phyloP scores from a whole-genome alignment of 352 stramenopile genomes.

The Pythium monospermum region DNA sequence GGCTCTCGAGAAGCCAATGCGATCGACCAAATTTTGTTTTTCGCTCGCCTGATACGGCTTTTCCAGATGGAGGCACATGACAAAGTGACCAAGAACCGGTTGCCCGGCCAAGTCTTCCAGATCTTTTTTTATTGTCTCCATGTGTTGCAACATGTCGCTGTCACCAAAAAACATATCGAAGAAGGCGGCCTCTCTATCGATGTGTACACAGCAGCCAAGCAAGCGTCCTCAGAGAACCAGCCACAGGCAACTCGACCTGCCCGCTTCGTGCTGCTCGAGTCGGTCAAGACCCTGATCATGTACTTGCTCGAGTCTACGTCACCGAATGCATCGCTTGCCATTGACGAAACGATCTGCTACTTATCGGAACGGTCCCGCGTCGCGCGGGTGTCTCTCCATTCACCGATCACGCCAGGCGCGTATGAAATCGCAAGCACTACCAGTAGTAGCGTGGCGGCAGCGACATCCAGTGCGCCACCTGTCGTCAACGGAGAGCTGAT shows the following conservation, averaged over 20 bases:
- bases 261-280: conserved; percentile 35
- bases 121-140: conserved; percentile 33
- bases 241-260: neutral
- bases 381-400: conserved; percentile 28
- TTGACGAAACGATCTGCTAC: conserved; percentile 18
- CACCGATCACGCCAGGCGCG: conserved; percentile 20
- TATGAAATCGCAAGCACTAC: too few relatives aligned
- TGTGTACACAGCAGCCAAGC: conserved; percentile 13
- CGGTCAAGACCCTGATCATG: conserved; percentile 30
- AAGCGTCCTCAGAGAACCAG: neutral
- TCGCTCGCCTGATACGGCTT: conserved; percentile 27
- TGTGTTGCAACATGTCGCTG: conserved; percentile 30
- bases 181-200: conserved; percentile 23
- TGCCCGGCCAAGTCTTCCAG: conserved; percentile 22
- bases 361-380: conserved; percentile 18
- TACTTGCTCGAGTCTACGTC: conserved; percentile 24
- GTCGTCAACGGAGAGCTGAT: conserved; percentile 27
- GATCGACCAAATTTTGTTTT: conserved; percentile 21
- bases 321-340: conserved; percentile 3
- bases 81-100: conserved; percentile 5
- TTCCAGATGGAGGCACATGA: conserved; percentile 11
- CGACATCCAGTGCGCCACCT: neutral
- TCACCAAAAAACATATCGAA: conserved; percentile 31
- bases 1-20: neutral
- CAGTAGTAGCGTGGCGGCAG: neutral